phyloP scores from a whole-genome alignment of 2,329 filamentous ascomycete genomes.

The Ophiostoma fasciatum region DNA sequence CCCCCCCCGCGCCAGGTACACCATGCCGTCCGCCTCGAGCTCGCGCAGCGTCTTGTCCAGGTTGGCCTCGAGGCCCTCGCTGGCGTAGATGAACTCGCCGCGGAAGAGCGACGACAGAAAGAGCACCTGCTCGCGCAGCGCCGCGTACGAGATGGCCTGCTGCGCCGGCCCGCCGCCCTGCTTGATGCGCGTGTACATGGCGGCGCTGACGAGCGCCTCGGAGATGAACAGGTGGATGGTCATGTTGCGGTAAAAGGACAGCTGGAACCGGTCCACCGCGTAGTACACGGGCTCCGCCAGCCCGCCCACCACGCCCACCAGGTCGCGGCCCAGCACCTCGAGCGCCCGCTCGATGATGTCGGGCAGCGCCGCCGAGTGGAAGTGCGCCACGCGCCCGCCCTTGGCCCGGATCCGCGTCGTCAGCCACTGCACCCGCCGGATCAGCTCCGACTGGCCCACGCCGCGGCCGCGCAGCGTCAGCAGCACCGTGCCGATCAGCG shows the following conservation, averaged over 20 bases:
- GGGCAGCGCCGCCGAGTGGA: constrained; percentile 63
- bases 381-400: constrained; percentile 86
- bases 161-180: constrained; percentile 70
- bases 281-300: constrained; percentile 86
- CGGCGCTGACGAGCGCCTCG: constrained; percentile 77
- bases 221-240: constrained; percentile 96
- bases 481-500: constrained; percentile 84
- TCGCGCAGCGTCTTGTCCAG: constrained; percentile 64
- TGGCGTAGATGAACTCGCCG: constrained; percentile 92
- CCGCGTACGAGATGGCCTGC: constrained; percentile 62
- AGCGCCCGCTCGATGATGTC: constrained; percentile 79
- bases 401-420: constrained; percentile 67
- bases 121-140: constrained; percentile 62
- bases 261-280: constrained; percentile 88
- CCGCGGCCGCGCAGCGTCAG: constrained; percentile 83
- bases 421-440: constrained; percentile 82
- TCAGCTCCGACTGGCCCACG: constrained; percentile 73
- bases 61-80: constrained; percentile 68
- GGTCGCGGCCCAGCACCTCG: constrained; percentile 77
- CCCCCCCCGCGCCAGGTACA: constrained; percentile 47
- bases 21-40: constrained; percentile 64
- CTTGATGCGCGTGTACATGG: constrained; percentile 85
- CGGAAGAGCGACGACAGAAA: constrained; percentile 92
- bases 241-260: constrained; percentile 99
- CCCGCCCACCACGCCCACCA: constrained; percentile 67